Base-by-base conservation (phyloP, 116 monocot genomes). In the Phalaenopsis hybrid region DNA sequence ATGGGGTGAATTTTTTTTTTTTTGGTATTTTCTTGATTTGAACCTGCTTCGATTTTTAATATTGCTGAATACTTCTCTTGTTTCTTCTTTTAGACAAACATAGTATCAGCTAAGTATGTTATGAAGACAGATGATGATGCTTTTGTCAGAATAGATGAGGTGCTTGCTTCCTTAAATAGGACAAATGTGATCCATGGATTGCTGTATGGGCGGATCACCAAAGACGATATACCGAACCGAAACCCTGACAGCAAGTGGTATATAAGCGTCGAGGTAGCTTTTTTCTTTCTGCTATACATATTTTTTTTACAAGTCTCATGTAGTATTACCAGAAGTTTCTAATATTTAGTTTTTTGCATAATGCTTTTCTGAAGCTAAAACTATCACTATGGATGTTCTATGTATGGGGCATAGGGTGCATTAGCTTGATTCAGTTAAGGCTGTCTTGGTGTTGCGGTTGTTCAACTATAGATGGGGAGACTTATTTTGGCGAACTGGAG, bases 121-220 rank as follows among this genome's bases (percentile, higher is more conserved):
- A 96, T 96, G 96, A 96, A 96, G 79, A 92, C 96, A 75, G 96
- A 96, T 83, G 96, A 96, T 84, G 96, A 96, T 88, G 86, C 96
- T 69, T 96, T 96, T 90, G 96, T 92, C 8, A 91, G 96, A 15
- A 87, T 96, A 3, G 96, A 96, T 86, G 96, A 94, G 80, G 78
- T 96, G 81, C 89, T 96, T 55, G 23, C 84, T 25, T 91, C 94
- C 49, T 80, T 96, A 57, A 77, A 84, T 31, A 81, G 61, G 31
- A 50, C 52, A 45, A 92, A 92, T 82, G 72, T 81, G 10, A 91
- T 84, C 13, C 67, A 57, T 72, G 94, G 92, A 73, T 48, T 96
- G 50, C 52, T 96, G 31, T 96, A 85, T 91, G 96, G 96, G 25
- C 82, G 67, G 46, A 88, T 96, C 78, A 87, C 89, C 80, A 82